Evolutionary conservation across 768 basidiomycete species (phyloP).

Genomic region (Kwoniella europaea): DNA sequence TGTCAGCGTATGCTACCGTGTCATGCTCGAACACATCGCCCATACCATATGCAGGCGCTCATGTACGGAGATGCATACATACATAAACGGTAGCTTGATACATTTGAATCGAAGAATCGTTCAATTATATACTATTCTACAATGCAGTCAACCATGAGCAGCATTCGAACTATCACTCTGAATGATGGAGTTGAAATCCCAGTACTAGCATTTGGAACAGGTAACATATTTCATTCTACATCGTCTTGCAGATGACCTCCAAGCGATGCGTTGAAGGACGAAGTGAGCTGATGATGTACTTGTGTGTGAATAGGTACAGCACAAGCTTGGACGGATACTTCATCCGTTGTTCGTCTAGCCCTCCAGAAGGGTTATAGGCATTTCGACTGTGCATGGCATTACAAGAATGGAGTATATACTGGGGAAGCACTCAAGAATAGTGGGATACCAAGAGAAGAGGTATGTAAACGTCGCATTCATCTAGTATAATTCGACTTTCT

Average conservation of each 20-base stretch:
- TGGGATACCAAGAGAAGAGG: slow-evolving; percentile 26
- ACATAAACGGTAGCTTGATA: not conserved
- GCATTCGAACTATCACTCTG: not conserved
- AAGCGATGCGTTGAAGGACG: not conserved
- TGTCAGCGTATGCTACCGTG: no score
- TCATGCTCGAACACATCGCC: no score
- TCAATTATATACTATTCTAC: no score
- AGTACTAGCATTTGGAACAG: not conserved
- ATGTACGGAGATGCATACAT: not conserved
- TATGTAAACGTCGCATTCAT: not conserved
- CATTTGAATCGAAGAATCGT: no score
- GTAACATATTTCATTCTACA: not conserved
- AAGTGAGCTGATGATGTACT: not conserved
- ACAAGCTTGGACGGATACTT: slow-evolving; percentile 23
- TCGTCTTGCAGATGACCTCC: no score
- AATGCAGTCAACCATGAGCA: not conserved
- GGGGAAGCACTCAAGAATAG: slow-evolving; percentile 30
- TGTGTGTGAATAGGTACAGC: not conserved
- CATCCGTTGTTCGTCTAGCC: slow-evolving; percentile 28
- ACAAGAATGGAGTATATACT: slow-evolving; percentile 37
- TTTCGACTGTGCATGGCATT: slow-evolving; percentile 42
- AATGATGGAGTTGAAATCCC: not conserved
- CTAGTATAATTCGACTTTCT: no score
- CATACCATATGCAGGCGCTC: no score
- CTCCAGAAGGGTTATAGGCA: slow-evolving; percentile 34